Evolutionary conservation across 495 filamentous ascomycete genomes (phyloP).

Genomic region (Xylaria telfairii): DNA sequence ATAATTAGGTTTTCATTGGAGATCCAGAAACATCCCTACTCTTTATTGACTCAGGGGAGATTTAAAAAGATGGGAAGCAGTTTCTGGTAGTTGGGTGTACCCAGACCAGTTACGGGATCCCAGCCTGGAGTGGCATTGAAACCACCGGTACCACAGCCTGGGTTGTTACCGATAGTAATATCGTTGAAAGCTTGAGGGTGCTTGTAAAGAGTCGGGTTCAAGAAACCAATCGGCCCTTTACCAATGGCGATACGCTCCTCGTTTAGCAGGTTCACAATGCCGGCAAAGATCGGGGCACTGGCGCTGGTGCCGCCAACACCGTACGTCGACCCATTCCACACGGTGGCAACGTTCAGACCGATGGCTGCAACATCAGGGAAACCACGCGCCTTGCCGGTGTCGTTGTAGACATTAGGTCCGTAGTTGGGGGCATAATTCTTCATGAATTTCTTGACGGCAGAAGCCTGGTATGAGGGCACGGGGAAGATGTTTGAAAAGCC

Average conservation of each 20-base stretch:
- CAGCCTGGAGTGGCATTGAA: slow-evolving; percentile 47
- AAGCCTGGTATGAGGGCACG: slow-evolving; percentile 66
- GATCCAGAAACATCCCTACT: neutral
- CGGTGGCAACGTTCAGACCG: slow-evolving; percentile 60
- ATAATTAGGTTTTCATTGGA: neutral
- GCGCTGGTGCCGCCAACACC: slow-evolving; percentile 54
- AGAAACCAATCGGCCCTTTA: slow-evolving; percentile 65
- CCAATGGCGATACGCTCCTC: slow-evolving; percentile 61
- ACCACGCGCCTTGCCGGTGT: slow-evolving; percentile 51
- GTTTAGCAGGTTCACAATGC: slow-evolving; percentile 65
- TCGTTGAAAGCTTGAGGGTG: slow-evolving; percentile 67
- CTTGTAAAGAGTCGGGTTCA: slow-evolving; percentile 67
- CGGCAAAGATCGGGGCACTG: slow-evolving; percentile 45
- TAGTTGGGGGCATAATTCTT: slow-evolving; percentile 51
- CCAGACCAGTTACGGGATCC: slow-evolving; percentile 49
- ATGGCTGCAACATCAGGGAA: slow-evolving; percentile 69
- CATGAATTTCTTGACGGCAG: slow-evolving; percentile 65
- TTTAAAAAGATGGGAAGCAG: slow-evolving; percentile 31
- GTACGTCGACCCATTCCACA: slow-evolving; percentile 50
- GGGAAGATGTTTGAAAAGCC: slow-evolving; percentile 74
- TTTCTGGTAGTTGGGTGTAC: slow-evolving; percentile 39
- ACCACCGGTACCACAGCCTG: slow-evolving; percentile 60
- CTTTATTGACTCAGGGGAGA: slow-evolving; percentile 9
- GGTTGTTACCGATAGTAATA: slow-evolving; percentile 63
- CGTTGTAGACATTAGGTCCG: slow-evolving; percentile 56